Evolutionary conservation across 1,284 basidiomycete species (phyloP).

Genomic region (Pterulicium gracile): DNA sequence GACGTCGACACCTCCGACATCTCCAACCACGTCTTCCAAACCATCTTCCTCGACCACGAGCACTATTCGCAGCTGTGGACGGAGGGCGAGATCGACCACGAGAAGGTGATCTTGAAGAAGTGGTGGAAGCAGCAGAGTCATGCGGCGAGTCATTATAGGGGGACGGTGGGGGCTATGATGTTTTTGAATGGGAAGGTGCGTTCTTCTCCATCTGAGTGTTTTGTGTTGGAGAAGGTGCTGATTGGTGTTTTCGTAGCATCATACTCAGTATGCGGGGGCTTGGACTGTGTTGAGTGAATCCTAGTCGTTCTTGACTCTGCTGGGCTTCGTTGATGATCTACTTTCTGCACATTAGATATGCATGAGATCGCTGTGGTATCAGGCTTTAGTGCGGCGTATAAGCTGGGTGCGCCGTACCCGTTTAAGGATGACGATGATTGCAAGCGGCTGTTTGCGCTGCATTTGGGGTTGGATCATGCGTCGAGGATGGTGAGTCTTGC

Average conservation of each 20-base stretch:
- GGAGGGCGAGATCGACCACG: constrained; percentile 33
- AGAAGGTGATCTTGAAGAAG: constrained; percentile 41
- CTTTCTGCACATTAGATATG: constrained; percentile 29
- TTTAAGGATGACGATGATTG: constrained; percentile 31
- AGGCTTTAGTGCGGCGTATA: constrained; percentile 49
- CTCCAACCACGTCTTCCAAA: constrained; percentile 46
- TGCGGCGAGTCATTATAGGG: constrained; percentile 47
- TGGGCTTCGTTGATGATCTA: neutral
- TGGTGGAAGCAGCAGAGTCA: constrained; percentile 58
- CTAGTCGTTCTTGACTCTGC: neutral
- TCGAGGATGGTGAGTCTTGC: neutral
- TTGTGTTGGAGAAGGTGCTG: no score
- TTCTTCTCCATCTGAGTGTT: constrained; percentile 6
- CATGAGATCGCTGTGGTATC: constrained; percentile 50
- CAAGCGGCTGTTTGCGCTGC: constrained; percentile 35
- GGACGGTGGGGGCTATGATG: constrained; percentile 51
- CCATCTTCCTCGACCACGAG: constrained; percentile 49
- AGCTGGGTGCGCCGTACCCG: constrained; percentile 41
- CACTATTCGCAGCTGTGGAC: constrained; percentile 40
- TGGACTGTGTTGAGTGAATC: constrained; percentile 18
- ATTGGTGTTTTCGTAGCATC: constrained; percentile 12
- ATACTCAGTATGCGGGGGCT: constrained; percentile 29
- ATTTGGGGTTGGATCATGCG: constrained; percentile 19
- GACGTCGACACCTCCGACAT: constrained; percentile 12
- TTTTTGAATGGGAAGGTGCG: constrained; percentile 42